A percentile compares a stretch with the other conserved stretches of the same genome.
Evolutionary conservation across 805 yeast genomes (phyloP).

Genomic region (Candida cerambycidarum): DNA sequence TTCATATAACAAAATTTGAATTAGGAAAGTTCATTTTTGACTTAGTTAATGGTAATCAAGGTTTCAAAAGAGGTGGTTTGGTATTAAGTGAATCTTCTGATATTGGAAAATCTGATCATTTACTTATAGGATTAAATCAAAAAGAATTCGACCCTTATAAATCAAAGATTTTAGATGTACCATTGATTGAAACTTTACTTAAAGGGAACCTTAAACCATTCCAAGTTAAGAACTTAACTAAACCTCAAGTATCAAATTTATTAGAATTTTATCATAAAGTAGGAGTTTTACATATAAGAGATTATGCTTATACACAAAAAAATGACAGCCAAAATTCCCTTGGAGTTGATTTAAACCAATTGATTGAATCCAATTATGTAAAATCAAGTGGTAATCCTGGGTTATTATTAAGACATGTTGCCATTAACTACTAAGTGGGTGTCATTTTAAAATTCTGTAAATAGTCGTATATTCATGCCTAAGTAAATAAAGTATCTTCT

Average conservation of each 20-base stretch:
- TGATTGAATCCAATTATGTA: slow-evolving; percentile 29
- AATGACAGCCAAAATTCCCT: slow-evolving; percentile 4
- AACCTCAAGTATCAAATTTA: slow-evolving; percentile 30
- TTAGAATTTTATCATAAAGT: slow-evolving; percentile 31
- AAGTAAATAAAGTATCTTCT: slow-evolving; percentile 92
- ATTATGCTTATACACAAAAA: slow-evolving; percentile 27
- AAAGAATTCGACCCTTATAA: slow-evolving; percentile 57
- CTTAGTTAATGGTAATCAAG: slow-evolving; percentile 50
- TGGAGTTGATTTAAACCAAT: slow-evolving; percentile 18
- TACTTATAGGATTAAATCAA: slow-evolving; percentile 58
- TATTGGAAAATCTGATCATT: slow-evolving; percentile 49
- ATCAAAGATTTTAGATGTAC: slow-evolving; percentile 47
- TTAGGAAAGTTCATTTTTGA: slow-evolving; percentile 57
- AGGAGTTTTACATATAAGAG: slow-evolving; percentile 35
- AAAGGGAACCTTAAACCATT: slow-evolving; percentile 31
- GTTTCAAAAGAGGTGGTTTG: slow-evolving; percentile 63
- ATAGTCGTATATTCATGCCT: slow-evolving; percentile 16
- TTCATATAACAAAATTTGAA: slow-evolving; percentile 64
- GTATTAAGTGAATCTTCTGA: slow-evolving; percentile 61
- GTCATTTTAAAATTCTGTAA: slow-evolving; percentile 5
- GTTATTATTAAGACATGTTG: slow-evolving; percentile 30
- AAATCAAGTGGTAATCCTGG: slow-evolving; percentile 44
- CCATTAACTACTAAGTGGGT: slow-evolving; percentile 20
- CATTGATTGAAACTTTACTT: slow-evolving; percentile 50
- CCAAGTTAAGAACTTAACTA: slow-evolving; percentile 27